These are phyloP conservation scores for Penicillium sp. DNA, from an alignment of 2,329 filamentous ascomycete genomes.

Conservation along the genomic window DNA sequence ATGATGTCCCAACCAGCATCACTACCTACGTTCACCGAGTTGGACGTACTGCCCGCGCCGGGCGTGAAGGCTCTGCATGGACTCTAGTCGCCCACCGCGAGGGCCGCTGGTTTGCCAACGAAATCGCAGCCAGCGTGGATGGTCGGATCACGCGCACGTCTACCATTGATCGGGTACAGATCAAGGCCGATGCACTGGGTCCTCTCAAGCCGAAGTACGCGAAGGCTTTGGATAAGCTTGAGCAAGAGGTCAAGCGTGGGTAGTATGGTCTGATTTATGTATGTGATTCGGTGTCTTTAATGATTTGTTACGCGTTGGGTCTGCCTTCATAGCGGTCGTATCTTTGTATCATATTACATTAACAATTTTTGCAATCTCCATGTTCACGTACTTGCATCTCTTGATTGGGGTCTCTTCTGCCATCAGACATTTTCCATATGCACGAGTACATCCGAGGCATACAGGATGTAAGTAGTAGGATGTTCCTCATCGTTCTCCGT, in stretches of 20 bases:
- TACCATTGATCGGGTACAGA: conserved; percentile 31
- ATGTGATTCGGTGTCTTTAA: conserved; percentile 2
- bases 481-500: no score
- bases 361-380: neutral
- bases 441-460: no score
- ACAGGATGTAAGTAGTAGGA: no score
- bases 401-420: neutral
- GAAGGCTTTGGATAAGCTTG: conserved; percentile 37
- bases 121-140: conserved; percentile 59
- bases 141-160: conserved; percentile 34
- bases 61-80: conserved; percentile 74
- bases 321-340: conserved; percentile 9
- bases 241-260: conserved; percentile 35
- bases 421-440: no score
- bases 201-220: conserved; percentile 34
- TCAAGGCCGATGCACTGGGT: conserved; percentile 31
- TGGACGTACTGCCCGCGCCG: conserved; percentile 83
- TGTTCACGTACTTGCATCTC: neutral
- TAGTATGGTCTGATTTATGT: neutral
- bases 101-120: conserved; percentile 88
- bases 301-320: conserved; percentile 1
- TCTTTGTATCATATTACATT: conserved; percentile 4
- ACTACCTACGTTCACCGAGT: conserved; percentile 89
- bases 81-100: conserved; percentile 80
- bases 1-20: conserved; percentile 80